Percentiles rank a stretch among this genome's conserved stretches.
Evolutionary conservation across 1,284 basidiomycete genomes (phyloP).

Genomic region (Apiotrichum brassicae): DNA sequence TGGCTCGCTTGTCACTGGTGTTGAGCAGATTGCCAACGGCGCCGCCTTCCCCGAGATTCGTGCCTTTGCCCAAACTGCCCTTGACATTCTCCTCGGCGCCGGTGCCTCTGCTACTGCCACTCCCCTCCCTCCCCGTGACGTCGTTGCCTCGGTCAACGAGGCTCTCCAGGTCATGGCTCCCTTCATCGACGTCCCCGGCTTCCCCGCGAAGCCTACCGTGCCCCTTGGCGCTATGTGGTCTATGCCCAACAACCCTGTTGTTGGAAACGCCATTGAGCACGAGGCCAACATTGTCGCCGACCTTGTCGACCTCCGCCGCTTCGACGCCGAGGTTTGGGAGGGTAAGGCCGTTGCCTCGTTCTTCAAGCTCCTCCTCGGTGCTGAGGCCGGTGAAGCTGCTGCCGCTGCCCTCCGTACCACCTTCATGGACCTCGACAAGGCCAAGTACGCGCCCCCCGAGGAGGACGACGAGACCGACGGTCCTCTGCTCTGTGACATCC

Average conservation of each 20-base stretch:
- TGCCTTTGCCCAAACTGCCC: conserved; percentile 75
- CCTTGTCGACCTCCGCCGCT: conserved; percentile 63
- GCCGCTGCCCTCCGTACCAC: conserved; percentile 62
- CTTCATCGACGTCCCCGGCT: conserved; percentile 56
- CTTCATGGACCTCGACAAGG: conserved; percentile 73
- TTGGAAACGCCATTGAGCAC: conserved; percentile 56
- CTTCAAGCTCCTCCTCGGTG: conserved; percentile 52
- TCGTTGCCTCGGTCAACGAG: conserved; percentile 57
- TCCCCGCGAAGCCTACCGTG: conserved; percentile 48
- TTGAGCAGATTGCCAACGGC: conserved; percentile 80
- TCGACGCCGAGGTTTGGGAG: conserved; percentile 65
- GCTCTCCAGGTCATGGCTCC: conserved; percentile 57
- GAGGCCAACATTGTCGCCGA: conserved; percentile 69
- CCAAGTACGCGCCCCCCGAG: conserved; percentile 58
- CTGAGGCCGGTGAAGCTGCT: conserved; percentile 49
- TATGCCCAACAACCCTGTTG: conserved; percentile 41
- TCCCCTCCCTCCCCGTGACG: conserved; percentile 60
- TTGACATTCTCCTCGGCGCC: conserved; percentile 67
- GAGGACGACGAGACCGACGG: conserved; percentile 92
- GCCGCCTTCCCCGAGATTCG: conserved; percentile 97
- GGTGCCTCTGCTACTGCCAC: conserved; percentile 68
- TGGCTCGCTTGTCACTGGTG: conserved; percentile 80
- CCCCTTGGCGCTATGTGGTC: conserved; percentile 32
- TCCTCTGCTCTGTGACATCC: conserved; percentile 74
- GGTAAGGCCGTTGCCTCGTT: conserved; percentile 62